These are phyloP conservation scores for Blastobotrys raffinosifermentans DNA, from an alignment of 1,139 yeast species.

Conservation along the genomic window DNA sequence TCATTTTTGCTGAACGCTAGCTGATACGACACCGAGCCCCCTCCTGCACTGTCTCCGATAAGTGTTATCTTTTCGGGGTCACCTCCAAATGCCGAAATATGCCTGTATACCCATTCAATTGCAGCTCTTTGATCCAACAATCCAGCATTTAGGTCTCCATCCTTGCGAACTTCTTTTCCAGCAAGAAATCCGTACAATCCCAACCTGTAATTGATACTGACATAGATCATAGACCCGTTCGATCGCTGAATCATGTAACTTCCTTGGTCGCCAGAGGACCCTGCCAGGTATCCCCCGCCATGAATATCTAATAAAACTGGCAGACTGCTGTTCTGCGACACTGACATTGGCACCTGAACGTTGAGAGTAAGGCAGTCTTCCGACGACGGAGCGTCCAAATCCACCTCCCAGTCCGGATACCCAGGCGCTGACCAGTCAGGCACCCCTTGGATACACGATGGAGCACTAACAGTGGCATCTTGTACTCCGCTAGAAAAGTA, in stretches of 20 bases:
- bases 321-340: slow-evolving; percentile 7
- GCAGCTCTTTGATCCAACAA: slow-evolving; percentile 34
- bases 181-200: slow-evolving; percentile 34
- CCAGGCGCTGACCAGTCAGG: neutral
- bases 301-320: slow-evolving; percentile 14
- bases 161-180: slow-evolving; percentile 21
- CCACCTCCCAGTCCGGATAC: neutral
- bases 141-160: slow-evolving; percentile 25
- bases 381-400: neutral
- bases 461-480: slow-evolving; percentile 4
- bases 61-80: slow-evolving; percentile 32
- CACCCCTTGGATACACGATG: slow-evolving; percentile 2
- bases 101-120: slow-evolving; percentile 32
- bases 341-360: slow-evolving; percentile 17
- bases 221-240: slow-evolving; percentile 15
- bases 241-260: slow-evolving; percentile 8
- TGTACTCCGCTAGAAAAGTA: neutral
- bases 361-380: slow-evolving; percentile 23
- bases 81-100: slow-evolving; percentile 35
- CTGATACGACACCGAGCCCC: slow-evolving; percentile 26
- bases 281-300: slow-evolving; percentile 14
- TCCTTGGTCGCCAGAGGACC: slow-evolving; percentile 6
- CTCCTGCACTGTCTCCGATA: slow-evolving; percentile 38
- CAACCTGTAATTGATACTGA: slow-evolving; percentile 28
- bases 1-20: slow-evolving; percentile 18